Percentiles rank a stretch among this genome's conserved stretches.
These are phyloP conservation scores for Actinidia chinensis DNA, from an alignment of 179 eudicot genomes.

Conservation along the genomic window DNA sequence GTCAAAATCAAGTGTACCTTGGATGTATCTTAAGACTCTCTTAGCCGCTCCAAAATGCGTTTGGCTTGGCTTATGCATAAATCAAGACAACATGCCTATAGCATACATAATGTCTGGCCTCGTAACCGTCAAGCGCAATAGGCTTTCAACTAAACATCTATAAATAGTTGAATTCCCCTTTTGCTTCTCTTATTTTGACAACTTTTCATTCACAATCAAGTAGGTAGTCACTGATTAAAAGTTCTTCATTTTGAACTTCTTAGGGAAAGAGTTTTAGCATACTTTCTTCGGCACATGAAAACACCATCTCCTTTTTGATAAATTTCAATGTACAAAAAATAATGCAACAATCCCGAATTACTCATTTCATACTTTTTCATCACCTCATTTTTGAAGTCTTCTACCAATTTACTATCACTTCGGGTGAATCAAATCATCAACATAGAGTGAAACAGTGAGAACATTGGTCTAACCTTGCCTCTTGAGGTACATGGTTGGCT, in stretches of 20 bases:
- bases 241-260: not conserved
- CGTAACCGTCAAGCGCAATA: too few relatives aligned
- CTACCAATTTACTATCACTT: too few relatives aligned
- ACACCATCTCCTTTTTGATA: too few relatives aligned
- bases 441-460: not conserved
- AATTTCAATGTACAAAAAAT: not conserved
- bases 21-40: too few relatives aligned
- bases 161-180: not conserved
- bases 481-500: not conserved
- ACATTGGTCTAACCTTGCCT: not conserved
- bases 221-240: not conserved
- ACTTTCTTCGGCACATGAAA: not conserved
- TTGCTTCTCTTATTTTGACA: not conserved
- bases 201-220: not conserved
- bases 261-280: not conserved
- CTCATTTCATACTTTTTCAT: constrained; percentile 6
- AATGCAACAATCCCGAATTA: not conserved
- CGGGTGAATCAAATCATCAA: constrained; percentile 9
- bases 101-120: too few relatives aligned
- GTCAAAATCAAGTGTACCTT: too few relatives aligned
- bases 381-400: too few relatives aligned
- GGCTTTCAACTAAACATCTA: not conserved
- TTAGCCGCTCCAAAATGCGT: too few relatives aligned
- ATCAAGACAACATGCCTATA: too few relatives aligned
- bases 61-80: too few relatives aligned